phyloP scores from a whole-genome alignment of 1,139 yeast genomes.

The Geotrichum citri-aurantii region DNA sequence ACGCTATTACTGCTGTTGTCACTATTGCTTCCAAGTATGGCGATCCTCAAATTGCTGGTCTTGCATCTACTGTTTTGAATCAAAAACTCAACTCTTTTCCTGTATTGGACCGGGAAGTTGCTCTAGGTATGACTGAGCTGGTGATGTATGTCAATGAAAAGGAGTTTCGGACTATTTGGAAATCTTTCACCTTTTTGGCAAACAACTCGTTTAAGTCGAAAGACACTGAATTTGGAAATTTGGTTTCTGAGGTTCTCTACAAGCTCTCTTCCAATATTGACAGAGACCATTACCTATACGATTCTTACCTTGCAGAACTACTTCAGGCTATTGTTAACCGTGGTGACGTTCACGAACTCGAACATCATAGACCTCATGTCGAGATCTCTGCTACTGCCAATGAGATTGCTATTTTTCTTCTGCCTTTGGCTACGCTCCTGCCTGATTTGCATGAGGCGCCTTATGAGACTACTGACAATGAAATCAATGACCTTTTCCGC shows the following conservation, averaged over 20 bases:
- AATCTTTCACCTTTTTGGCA: conserved; percentile 33
- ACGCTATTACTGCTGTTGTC: conserved; percentile 67
- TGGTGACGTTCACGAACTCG: conserved; percentile 77
- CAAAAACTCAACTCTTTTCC: conserved; percentile 60
- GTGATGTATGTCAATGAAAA: conserved; percentile 55
- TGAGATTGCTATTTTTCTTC: conserved; percentile 61
- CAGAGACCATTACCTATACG: conserved; percentile 44
- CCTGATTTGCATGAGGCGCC: conserved; percentile 52
- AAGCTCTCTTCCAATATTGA: conserved; percentile 42
- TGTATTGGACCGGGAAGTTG: conserved; percentile 38
- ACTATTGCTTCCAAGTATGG: conserved; percentile 64
- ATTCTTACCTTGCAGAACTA: conserved; percentile 57
- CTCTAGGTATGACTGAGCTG: conserved; percentile 54
- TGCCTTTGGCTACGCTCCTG: conserved; percentile 68
- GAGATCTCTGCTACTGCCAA: conserved; percentile 75
- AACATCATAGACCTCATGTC: conserved; percentile 74
- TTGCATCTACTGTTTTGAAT: conserved; percentile 74
- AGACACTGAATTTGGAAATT: conserved; percentile 36
- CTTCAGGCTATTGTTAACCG: conserved; percentile 62
- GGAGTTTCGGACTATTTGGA: conserved; percentile 52
- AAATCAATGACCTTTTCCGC: conserved; percentile 57
- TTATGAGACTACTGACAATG: conserved; percentile 42
- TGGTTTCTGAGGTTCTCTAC: conserved; percentile 39
- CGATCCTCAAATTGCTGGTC: conserved; percentile 70
- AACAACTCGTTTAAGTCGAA: conserved; percentile 13